Evolutionary conservation across 257 asterid genomes (phyloP).

Genomic region (Nicotiana knightiana): DNA sequence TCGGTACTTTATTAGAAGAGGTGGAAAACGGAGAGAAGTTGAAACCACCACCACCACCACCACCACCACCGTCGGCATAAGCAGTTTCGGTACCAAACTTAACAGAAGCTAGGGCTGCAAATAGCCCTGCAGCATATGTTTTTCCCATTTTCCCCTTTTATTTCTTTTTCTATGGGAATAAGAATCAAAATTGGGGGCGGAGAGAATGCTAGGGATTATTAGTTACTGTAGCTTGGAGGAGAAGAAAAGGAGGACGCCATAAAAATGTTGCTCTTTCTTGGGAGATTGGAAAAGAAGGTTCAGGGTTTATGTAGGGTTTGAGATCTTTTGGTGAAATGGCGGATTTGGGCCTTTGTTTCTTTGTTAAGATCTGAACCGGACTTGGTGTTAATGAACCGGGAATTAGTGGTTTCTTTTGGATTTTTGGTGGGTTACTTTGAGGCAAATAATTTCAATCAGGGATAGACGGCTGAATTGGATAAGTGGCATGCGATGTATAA

Average conservation of each 20-base stretch:
- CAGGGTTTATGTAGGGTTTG: slow-evolving; percentile 45
- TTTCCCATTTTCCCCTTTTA: slow-evolving; percentile 34
- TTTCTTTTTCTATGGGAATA: neutral
- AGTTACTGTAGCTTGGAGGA: neutral
- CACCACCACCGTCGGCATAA: slow-evolving; percentile 43
- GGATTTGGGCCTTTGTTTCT: slow-evolving; percentile 4
- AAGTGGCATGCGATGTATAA: too few relatives aligned
- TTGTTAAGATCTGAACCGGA: neutral
- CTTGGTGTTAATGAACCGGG: neutral
- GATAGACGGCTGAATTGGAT: too few relatives aligned
- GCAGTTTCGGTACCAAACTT: slow-evolving; percentile 39
- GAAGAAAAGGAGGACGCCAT: slow-evolving; percentile 6
- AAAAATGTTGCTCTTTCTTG: neutral
- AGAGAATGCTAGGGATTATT: neutral
- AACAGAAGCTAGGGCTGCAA: slow-evolving; percentile 61
- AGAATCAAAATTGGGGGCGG: neutral
- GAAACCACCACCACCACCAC: slow-evolving; percentile 37
- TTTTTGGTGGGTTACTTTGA: neutral
- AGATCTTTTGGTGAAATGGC: neutral
- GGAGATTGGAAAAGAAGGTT: slow-evolving; percentile 8
- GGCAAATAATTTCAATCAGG: too few relatives aligned
- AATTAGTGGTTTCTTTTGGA: neutral
- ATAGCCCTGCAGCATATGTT: slow-evolving; percentile 47
- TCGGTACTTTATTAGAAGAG: slow-evolving; percentile 28
- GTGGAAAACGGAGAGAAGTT: slow-evolving; percentile 45